Evolutionary conservation across 2,329 filamentous ascomycete genomes (phyloP).

Genomic region (Apiospora malaysiana): DNA sequence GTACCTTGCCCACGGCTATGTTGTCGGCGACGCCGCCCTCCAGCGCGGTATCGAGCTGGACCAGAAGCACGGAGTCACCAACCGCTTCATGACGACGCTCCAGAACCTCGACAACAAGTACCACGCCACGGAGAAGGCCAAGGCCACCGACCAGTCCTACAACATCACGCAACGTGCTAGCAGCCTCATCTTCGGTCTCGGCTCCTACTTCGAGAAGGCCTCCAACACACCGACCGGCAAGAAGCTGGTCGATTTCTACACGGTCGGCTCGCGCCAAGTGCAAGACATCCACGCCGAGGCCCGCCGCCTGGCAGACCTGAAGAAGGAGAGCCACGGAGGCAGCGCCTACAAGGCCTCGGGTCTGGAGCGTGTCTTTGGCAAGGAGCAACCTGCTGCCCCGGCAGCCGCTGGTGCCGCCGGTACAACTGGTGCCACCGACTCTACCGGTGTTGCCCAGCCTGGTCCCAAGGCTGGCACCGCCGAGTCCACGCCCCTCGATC

Average conservation of each 20-base stretch:
- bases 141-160: conserved; percentile 83
- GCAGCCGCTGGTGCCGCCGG: conserved; percentile 21
- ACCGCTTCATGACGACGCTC: conserved; percentile 78
- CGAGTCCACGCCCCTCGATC: conserved; percentile 34
- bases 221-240: conserved; percentile 85
- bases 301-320: conserved; percentile 83
- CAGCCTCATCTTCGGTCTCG: conserved; percentile 67
- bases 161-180: conserved; percentile 77
- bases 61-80: conserved; percentile 84
- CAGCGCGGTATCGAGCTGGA: conserved; percentile 87
- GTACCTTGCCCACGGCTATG: conserved; percentile 95
- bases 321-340: conserved; percentile 69
- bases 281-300: conserved; percentile 94
- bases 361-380: conserved; percentile 63
- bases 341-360: conserved; percentile 65
- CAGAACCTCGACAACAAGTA: conserved; percentile 82
- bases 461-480: conserved; percentile 35
- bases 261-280: conserved; percentile 83
- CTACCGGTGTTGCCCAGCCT: conserved; percentile 30
- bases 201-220: conserved; percentile 95
- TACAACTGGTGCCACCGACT: conserved; percentile 8
- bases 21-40: conserved; percentile 75
- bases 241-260: conserved; percentile 88
- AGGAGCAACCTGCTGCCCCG: conserved; percentile 45
- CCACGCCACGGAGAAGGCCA: conserved; percentile 86